Evolutionary conservation across 2,329 filamentous ascomycete species (phyloP).

Genomic region (Nemania diffusa): DNA sequence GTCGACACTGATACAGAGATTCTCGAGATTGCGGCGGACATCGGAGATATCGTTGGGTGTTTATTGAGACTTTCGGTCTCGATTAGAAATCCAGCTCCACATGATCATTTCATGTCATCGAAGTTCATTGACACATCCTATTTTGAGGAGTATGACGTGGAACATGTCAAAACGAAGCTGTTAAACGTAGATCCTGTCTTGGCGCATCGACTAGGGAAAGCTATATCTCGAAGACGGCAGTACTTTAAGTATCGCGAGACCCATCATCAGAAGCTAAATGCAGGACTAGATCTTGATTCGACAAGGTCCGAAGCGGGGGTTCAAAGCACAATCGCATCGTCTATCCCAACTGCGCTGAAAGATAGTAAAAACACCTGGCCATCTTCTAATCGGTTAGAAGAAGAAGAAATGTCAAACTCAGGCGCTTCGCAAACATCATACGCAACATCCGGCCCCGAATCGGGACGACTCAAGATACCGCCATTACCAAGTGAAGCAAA

Average conservation of each 20-base stretch:
- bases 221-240: slow-evolving; percentile 24
- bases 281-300: background rate
- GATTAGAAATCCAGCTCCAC: slow-evolving; percentile 18
- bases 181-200: background rate
- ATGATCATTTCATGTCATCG: slow-evolving; percentile 16
- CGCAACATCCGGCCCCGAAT: slow-evolving; percentile 1
- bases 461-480: slow-evolving; percentile 4
- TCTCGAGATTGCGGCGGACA: background rate
- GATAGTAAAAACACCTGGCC: background rate
- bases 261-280: slow-evolving; percentile 18
- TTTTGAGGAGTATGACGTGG: slow-evolving; percentile 15
- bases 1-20: slow-evolving; percentile 1
- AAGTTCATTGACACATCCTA: slow-evolving; percentile 6
- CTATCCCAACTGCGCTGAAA: slow-evolving; percentile 15
- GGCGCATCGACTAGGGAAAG: slow-evolving; percentile 21
- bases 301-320: background rate
- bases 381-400: background rate
- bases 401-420: slow-evolving; percentile 10
- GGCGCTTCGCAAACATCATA: slow-evolving; percentile 21
- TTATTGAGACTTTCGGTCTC: slow-evolving; percentile 17
- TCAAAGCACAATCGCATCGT: slow-evolving; percentile 27
- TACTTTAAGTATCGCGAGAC: slow-evolving; percentile 30
- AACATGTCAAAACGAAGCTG: slow-evolving; percentile 18
- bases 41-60: slow-evolving; percentile 14
- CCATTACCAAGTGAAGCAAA: slow-evolving; percentile 8